Evolutionary conservation across 495 filamentous ascomycete genomes (phyloP).

Genomic region (Talaromyces adpressus): DNA sequence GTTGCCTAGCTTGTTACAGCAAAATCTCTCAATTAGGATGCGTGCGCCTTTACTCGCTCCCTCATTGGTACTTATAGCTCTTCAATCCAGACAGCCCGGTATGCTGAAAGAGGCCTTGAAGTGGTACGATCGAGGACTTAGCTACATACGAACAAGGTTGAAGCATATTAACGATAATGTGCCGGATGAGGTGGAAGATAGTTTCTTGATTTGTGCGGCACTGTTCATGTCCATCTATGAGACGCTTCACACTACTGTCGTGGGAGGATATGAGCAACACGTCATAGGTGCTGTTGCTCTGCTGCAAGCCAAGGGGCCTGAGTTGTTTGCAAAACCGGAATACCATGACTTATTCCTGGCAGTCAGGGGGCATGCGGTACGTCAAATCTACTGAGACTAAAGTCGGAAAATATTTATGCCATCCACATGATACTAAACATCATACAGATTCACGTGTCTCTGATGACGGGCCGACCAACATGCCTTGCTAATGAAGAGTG

Average conservation of each 20-base stretch:
- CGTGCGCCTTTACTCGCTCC: constrained; percentile 5
- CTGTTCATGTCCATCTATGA: constrained; percentile 4
- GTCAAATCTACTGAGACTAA: background rate
- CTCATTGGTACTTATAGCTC: background rate
- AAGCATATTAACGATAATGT: background rate
- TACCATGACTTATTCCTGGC: constrained; percentile 4
- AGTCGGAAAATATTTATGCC: background rate
- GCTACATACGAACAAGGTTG: background rate
- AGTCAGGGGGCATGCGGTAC: background rate
- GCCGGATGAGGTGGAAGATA: background rate
- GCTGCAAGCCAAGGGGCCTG: background rate
- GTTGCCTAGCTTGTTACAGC: background rate
- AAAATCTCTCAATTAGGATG: background rate
- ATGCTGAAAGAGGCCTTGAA: constrained; percentile 5
- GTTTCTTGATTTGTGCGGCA: background rate
- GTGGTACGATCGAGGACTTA: constrained; percentile 3
- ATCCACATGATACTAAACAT: background rate
- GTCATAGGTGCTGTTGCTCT: background rate
- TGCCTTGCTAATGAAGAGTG: constrained; percentile 2
- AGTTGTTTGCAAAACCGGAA: background rate
- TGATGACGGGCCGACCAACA: constrained; percentile 1
- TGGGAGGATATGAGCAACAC: constrained; percentile 4
- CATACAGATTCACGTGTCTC: background rate
- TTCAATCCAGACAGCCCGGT: background rate
- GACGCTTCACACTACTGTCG: background rate